Conservation (phyloP, 1,139 yeast genomes). For the Wickerhamomyces sp. region DNA sequence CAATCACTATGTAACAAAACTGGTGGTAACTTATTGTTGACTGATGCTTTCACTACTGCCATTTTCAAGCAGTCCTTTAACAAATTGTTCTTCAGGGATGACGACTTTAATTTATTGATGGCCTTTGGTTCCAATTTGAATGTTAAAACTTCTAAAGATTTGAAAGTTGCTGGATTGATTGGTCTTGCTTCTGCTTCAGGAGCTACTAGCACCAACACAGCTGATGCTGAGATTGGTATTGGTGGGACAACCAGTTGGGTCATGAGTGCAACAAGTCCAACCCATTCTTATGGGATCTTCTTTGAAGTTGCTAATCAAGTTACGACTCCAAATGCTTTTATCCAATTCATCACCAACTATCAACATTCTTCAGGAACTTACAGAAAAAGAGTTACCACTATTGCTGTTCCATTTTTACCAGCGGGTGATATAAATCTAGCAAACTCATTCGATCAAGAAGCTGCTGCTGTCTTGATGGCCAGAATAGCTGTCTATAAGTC, state of each 20-base stretch:
- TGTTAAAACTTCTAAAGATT: conserved; percentile 82
- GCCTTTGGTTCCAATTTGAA: conserved; percentile 86
- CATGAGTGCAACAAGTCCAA: conserved; percentile 78
- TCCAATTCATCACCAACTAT: conserved; percentile 70
- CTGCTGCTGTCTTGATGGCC: conserved; percentile 95
- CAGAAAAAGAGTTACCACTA: conserved; percentile 88
- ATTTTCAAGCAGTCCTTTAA: conserved; percentile 92
- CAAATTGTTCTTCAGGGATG: conserved; percentile 81
- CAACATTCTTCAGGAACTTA: conserved; percentile 79
- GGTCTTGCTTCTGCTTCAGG: conserved; percentile 84
- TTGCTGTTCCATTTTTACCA: conserved; percentile 45
- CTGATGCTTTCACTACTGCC: conserved; percentile 96
- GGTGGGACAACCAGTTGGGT: conserved; percentile 91
- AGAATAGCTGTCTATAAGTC: conserved; percentile 89
- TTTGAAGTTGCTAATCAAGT: conserved; percentile 71
- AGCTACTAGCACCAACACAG: conserved; percentile 60
- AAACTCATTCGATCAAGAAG: conserved; percentile 92
- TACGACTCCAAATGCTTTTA: conserved; percentile 34
- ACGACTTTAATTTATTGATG: conserved; percentile 76
- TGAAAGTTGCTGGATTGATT: conserved; percentile 86
- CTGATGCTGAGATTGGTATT: conserved; percentile 89
- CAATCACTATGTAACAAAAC: conserved; percentile 81
- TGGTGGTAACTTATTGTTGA: conserved; percentile 86
- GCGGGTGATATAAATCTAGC: conserved; percentile 47
- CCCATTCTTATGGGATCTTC: conserved; percentile 80